Evolutionary conservation across 176 grass and related monocot genomes (phyloP), one percentile per base, ranked within the genome.

Genomic region (Carex myosuroides): DNA sequence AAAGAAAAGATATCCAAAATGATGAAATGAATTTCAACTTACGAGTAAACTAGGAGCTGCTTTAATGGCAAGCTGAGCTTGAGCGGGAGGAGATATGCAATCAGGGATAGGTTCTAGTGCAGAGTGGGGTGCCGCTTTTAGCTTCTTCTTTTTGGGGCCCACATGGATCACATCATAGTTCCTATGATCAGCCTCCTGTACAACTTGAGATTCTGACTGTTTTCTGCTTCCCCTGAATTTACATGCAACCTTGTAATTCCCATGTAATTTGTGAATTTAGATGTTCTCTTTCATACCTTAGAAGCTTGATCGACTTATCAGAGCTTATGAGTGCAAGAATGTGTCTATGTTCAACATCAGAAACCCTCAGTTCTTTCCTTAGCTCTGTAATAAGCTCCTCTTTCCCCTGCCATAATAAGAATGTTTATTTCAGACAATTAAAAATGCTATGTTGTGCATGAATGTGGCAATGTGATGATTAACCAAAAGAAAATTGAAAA

Each of bases 341-440:
- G 79, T 93, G 87, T 87, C 76, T 85, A 89, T 93, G 89, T 80
- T 93, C 94, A 67, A 39, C 57, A 60, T 89, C 74, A 16, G 86
- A 93, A 93, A 93, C 85, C 81, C 82, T 92, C 74, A 97, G 86
- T 85, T 91, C 82, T 20, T 83, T 92, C 71, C 85, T 93, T 39
- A 94, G 64, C 65, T 92, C 70, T 61, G 72, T 58, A 73, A 97
- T 88, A 88, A 97, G 81, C 57, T 48, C 88, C 64, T 76, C 88
- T 84, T 91, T 89, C 65, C 77, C 87, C 88, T 92, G 76, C 56
- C 80, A 84, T n/a, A 84, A 75, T 62, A 55, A 73, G 30, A 85
- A 66, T 50, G 29, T 42, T 79, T 79, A 85, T 59, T 74, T 61
- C 24, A 74, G 20, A 82, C 26, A 87, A 57, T 9, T 75, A 55